Evolutionary conservation across 768 basidiomycete genomes (phyloP), one percentile per base, ranked within the genome.

Genomic region (Serendipita vermifera): DNA sequence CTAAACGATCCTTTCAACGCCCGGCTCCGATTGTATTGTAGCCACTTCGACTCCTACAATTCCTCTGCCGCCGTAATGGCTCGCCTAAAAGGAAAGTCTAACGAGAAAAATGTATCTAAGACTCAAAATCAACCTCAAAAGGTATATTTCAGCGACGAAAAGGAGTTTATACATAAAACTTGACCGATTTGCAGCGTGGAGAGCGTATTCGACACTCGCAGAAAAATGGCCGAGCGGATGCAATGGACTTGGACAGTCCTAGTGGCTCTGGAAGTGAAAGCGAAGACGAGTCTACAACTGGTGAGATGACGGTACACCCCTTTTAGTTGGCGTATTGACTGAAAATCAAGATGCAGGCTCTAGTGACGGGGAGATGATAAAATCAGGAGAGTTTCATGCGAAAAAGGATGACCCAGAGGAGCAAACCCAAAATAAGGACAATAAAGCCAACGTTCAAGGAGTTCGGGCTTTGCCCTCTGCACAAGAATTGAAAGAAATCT

Each of bases 401-500:
- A 41, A 20, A 17, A 26, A 41, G 26, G 39, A 41, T 17, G 39
- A 41, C 7, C 9, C 14, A 13, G 14, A 41, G 26, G 26, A 7
- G 15, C 7, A 6, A 26, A 41, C 39, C 9, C 39, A 41, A 26
- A 41, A n/a, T 26, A n/a, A n/a, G n/a, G 39, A 41, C 27, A n/a
- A 7, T 9, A 41, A 41, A n/a, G 5, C 39, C 17, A 5, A 17
- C 17, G 17, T 41, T 41, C 39, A 41, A n/a, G 17, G 17, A 5
- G 17, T 26, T 17, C 17, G 26, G 15, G 17, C 17, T 17, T n/a
- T 51, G 29, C 46, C 46, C n/a, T 20, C 46, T 7, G 46, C 46
- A 7, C 46, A 51, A n/a, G 86, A 91, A 65, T 70, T 91, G 40
- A 74, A 80, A 55, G 69, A 68, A 4, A 81, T 91, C 59, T 84